Evolutionary conservation across 1,284 basidiomycete genomes (phyloP).

Genomic region (Austroboletus rostrupii): DNA sequence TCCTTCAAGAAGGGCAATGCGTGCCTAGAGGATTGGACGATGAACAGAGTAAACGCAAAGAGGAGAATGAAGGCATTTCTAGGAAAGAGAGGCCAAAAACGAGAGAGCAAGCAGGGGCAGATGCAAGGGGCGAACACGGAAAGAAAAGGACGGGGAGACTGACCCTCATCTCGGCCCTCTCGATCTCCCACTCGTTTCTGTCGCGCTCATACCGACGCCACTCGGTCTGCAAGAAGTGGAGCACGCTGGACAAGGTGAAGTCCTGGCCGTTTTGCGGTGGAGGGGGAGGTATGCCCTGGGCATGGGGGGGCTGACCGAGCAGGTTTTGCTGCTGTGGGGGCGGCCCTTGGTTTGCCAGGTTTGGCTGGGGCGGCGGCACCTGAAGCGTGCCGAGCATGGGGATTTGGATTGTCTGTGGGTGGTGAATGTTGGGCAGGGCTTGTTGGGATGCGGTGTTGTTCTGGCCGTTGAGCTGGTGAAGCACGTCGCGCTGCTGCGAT

Average conservation of each 20-base stretch:
- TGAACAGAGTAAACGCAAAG: slow-evolving; percentile 18
- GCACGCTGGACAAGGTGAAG: slow-evolving; percentile 89
- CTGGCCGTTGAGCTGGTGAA: slow-evolving; percentile 25
- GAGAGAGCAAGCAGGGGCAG: slow-evolving; percentile 20
- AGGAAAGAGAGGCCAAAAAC: background rate
- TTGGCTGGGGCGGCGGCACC: slow-evolving; percentile 50
- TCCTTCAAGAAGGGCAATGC: slow-evolving; percentile 96
- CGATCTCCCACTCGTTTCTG: slow-evolving; percentile 99
- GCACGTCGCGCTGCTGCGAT: slow-evolving; percentile 28
- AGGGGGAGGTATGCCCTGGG: slow-evolving; percentile 64
- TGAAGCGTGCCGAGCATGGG: slow-evolving; percentile 70
- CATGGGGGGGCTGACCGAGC: slow-evolving; percentile 48
- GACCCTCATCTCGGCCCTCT: slow-evolving; percentile 97
- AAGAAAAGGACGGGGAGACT: slow-evolving; percentile 36
- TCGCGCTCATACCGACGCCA: slow-evolving; percentile 96
- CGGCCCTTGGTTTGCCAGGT: slow-evolving; percentile 35
- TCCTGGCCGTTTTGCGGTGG: slow-evolving; percentile 80
- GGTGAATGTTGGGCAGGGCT: slow-evolving; percentile 31
- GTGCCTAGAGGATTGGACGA: slow-evolving; percentile 54
- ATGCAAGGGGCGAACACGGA: background rate
- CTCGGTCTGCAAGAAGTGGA: slow-evolving; percentile 97
- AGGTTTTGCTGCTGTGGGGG: slow-evolving; percentile 45
- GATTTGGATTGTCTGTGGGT: slow-evolving; percentile 44
- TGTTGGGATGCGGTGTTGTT: slow-evolving; percentile 20
- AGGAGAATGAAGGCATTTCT: background rate